Evolutionary conservation across 257 asterid species (phyloP), one percentile per base, ranked within the genome.

Genomic region (Haberlea rhodopensis): DNA sequence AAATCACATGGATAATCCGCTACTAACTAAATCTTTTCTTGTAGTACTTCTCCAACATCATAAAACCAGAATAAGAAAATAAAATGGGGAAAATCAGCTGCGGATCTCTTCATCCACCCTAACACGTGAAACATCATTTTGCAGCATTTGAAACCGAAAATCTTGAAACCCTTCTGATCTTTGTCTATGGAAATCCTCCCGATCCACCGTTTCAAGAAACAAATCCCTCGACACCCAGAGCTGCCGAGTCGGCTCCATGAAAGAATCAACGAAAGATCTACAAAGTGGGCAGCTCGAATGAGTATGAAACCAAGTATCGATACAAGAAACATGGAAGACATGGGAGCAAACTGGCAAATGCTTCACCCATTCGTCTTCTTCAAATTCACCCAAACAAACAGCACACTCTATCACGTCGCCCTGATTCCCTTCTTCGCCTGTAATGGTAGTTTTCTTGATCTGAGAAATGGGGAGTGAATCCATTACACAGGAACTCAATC

Each of bases 251-350:
- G 62, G 29, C 24, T 5, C 51, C 13, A 1, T 20, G 29, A 51
- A 31, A 11, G 57, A 27, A 16, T 52, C 57, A 0, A 81, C 78
- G 26, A 10, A 60, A 31, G 87, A 79, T 69, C 95, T 70, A 62
- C 92, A 89, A 1, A 89, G 67, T 0, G 96, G 96, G 40, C 95
- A 89, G 75, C 92, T 86, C 0, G 90, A 79, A 70, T 81, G 96
- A 5, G 85, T 75, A 76, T 86, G 90, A 75, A 89, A 89, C 96
- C 96, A 89, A 45, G 87, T 70, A 34, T 89, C 87, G 6, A 86
- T 86, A 61, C 96, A 86, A 1, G 90, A 74, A 25, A 89, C 87
- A 52, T 86, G 96, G 60, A 86, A 86, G 28, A 74, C 78, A 68
- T 89, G 96, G 9, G 87, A 76, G 70, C 95, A 86, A 58, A 18